Conservation (phyloP, 148 eudicot genomes). For the Mesembryanthemum crystallinum region DNA sequence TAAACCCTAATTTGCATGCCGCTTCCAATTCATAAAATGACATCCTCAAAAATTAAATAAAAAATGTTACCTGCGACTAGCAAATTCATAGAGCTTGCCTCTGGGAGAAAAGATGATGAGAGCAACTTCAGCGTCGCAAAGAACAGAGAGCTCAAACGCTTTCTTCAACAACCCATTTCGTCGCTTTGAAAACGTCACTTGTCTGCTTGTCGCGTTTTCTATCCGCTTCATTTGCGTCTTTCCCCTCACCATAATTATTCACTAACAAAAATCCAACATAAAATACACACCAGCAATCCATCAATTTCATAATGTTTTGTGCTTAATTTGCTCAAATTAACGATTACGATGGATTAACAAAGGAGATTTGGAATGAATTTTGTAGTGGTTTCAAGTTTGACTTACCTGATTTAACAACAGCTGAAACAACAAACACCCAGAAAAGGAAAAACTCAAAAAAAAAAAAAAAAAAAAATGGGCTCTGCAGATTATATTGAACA, state of each 20-base stretch:
- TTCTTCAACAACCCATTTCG: conserved; percentile 53
- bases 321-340: too few relatives aligned
- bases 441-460: conserved; percentile 16
- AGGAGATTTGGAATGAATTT: too few relatives aligned
- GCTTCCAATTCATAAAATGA: too few relatives aligned
- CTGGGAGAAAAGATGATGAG: conserved; percentile 52
- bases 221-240: conserved; percentile 56
- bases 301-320: too few relatives aligned
- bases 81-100: conserved; percentile 56
- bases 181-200: conserved; percentile 56
- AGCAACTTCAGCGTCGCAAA: conserved; percentile 57
- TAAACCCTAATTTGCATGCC: too few relatives aligned
- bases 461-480: too few relatives aligned
- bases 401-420: not conserved
- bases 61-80: conserved; percentile 41
- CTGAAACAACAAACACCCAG: not conserved
- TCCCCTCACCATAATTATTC: conserved; percentile 49
- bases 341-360: too few relatives aligned
- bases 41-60: not conserved
- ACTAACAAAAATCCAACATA: not conserved
- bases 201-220: conserved; percentile 58
- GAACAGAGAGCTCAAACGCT: conserved; percentile 54
- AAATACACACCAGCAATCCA: too few relatives aligned
- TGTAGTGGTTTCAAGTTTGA: too few relatives aligned
- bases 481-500: too few relatives aligned